Evolutionary conservation across 495 filamentous ascomycete genomes (phyloP).

Genomic region (Hypoxylon fragiforme): DNA sequence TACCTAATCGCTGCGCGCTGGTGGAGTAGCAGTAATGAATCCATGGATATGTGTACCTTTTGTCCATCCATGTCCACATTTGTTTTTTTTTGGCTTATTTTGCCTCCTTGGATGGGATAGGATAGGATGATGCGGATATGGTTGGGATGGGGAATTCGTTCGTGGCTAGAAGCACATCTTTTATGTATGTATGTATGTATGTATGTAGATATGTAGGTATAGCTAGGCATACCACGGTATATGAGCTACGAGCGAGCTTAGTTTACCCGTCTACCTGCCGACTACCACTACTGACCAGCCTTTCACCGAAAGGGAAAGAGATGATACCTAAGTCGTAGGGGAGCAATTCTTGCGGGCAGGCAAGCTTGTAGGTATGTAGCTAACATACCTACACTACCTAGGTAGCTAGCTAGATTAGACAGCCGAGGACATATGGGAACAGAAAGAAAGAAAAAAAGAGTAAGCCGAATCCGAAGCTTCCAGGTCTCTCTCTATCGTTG

Average conservation of each 20-base stretch:
- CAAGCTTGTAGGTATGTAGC: too few species aligned
- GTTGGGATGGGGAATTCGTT: constrained; percentile 24
- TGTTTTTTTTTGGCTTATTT: neutral
- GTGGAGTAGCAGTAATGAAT: too few species aligned
- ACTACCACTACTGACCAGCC: constrained; percentile 11
- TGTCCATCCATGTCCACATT: constrained; percentile 11
- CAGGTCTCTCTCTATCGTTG: constrained; percentile 5
- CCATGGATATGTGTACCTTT: too few species aligned
- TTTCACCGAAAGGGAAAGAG: constrained; percentile 16
- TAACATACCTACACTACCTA: too few species aligned
- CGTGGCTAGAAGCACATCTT: constrained; percentile 2
- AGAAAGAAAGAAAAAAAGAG: neutral
- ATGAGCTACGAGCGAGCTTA: too few species aligned
- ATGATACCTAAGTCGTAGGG: constrained; percentile 8
- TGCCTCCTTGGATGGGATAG: neutral
- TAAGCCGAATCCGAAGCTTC: constrained; percentile 18
- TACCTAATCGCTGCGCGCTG: constrained; percentile 24
- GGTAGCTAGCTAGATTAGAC: neutral
- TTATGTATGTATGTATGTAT: constrained; percentile 4
- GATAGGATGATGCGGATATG: constrained; percentile 18
- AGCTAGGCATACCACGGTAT: too few species aligned
- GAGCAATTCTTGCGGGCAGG: too few species aligned
- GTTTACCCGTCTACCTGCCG: constrained; percentile 5
- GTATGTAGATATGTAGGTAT: constrained; percentile 13
- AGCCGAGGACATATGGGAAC: too few species aligned